Conservation (phyloP, 306 rosid species). For the Dalbergia cultrata region DNA sequence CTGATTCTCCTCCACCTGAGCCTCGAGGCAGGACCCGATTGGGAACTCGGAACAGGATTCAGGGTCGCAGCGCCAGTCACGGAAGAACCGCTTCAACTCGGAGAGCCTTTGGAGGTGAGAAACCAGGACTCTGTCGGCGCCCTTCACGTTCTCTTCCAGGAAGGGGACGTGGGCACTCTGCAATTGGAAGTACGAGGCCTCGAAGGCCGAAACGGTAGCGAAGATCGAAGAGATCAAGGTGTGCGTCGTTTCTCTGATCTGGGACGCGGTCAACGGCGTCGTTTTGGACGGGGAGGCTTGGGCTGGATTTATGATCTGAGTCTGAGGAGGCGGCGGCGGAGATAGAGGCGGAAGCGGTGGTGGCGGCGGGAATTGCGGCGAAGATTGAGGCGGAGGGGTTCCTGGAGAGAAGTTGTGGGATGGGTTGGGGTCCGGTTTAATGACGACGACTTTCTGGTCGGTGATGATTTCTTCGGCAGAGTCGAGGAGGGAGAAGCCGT, state of each 20-base stretch:
- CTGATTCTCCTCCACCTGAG: constrained; percentile 94
- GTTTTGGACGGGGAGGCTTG: not conserved
- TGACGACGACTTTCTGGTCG: constrained; percentile 93
- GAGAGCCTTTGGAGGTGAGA: constrained; percentile 90
- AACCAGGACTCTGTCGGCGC: constrained; percentile 80
- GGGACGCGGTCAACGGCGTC: constrained; percentile 33
- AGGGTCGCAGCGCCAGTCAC: constrained; percentile 47
- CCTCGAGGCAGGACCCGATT: constrained; percentile 78
- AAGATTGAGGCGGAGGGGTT: constrained; percentile 27
- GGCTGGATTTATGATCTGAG: not conserved
- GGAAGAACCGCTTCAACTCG: constrained; percentile 66
- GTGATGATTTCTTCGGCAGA: constrained; percentile 92
- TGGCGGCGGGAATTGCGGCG: not conserved
- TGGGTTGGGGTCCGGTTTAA: constrained; percentile 84
- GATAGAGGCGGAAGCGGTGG: constrained; percentile 21
- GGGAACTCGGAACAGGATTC: constrained; percentile 53
- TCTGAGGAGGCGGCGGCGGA: constrained; percentile 25
- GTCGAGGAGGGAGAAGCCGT: constrained; percentile 83
- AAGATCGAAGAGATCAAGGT: constrained; percentile 79
- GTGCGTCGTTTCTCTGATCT: constrained; percentile 55
- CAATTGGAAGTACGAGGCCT: constrained; percentile 88
- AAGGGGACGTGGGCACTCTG: constrained; percentile 94
- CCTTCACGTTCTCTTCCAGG: constrained; percentile 67
- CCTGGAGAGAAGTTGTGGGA: constrained; percentile 25
- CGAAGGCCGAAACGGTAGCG: constrained; percentile 84